These are phyloP conservation scores for Rhodotorula sp. DNA, from an alignment of 1,284 basidiomycete species.

Conservation along the genomic window DNA sequence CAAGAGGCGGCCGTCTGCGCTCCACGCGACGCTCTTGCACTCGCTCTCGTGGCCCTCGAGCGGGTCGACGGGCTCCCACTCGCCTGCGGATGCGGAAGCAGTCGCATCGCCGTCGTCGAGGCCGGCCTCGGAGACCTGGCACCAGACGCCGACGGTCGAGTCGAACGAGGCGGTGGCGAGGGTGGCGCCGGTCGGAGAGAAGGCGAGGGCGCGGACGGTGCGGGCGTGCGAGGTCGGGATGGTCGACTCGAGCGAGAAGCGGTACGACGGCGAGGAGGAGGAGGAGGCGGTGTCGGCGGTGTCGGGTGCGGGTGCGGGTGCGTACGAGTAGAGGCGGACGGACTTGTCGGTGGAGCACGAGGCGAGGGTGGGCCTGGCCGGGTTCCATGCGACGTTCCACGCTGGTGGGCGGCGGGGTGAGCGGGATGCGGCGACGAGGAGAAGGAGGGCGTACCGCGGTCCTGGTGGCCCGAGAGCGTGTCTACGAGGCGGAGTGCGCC, in stretches of 20 bases:
- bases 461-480: constrained; percentile 66
- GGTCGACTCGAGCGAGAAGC: constrained; percentile 43
- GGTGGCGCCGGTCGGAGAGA: constrained; percentile 83
- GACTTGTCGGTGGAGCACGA: constrained; percentile 94
- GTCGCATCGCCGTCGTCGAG: constrained; percentile 53
- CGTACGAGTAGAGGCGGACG: constrained; percentile 79
- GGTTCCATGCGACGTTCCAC: constrained; percentile 93
- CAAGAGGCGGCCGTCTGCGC: constrained; percentile 71
- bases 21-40: constrained; percentile 93
- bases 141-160: constrained; percentile 89
- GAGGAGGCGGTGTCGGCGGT: constrained; percentile 12
- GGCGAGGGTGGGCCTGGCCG: constrained; percentile 74
- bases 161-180: constrained; percentile 97
- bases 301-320: constrained; percentile 36
- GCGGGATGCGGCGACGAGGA: constrained; percentile 37
- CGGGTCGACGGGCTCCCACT: constrained; percentile 65
- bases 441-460: constrained; percentile 57
- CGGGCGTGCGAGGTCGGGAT: constrained; percentile 77
- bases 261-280: constrained; percentile 24
- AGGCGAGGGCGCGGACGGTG: constrained; percentile 85
- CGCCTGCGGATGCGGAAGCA: constrained; percentile 49
- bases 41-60: constrained; percentile 97
- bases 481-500: constrained; percentile 17
- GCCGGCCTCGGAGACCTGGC: constrained; percentile 57
- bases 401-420: constrained; percentile 44